Evolutionary conservation across 768 basidiomycete genomes (phyloP).

Genomic region (Mycena chlorophos): DNA sequence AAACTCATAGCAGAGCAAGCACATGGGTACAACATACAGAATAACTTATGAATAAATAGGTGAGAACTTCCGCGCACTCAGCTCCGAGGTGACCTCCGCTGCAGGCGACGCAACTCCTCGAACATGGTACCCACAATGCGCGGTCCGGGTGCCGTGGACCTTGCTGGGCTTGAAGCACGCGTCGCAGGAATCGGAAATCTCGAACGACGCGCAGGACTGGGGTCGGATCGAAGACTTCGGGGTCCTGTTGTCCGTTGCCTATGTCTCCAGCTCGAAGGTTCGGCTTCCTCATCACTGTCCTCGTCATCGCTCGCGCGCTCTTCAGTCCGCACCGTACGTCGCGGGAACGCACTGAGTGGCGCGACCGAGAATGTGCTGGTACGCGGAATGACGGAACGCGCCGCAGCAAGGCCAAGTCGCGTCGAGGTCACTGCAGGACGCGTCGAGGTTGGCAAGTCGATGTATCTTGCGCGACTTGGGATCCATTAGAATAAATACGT

Average conservation of each 20-base stretch:
- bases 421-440: no score
- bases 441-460: slow-evolving; percentile 63
- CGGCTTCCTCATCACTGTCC: slow-evolving; percentile 28
- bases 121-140: slow-evolving; percentile 42
- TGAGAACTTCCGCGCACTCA: slow-evolving; percentile 28
- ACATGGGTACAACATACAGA: not conserved
- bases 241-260: slow-evolving; percentile 8
- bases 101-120: slow-evolving; percentile 55
- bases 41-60: slow-evolving; percentile 15
- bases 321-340: slow-evolving; percentile 26
- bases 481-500: slow-evolving; percentile 11
- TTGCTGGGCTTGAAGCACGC: slow-evolving; percentile 18
- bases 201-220: slow-evolving; percentile 22
- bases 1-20: slow-evolving; percentile 60
- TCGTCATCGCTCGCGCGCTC: slow-evolving; percentile 27
- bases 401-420: no score
- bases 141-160: slow-evolving; percentile 12
- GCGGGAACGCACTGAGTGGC: slow-evolving; percentile 33
- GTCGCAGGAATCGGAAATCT: slow-evolving; percentile 20
- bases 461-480: slow-evolving; percentile 69
- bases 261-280: slow-evolving; percentile 24
- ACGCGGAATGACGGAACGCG: slow-evolving; percentile 28
- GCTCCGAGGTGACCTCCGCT: slow-evolving; percentile 46
- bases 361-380: slow-evolving; percentile 8
- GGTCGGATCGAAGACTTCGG: slow-evolving; percentile 16